Base-by-base conservation (phyloP, 2,329 filamentous ascomycete species). In the Ophiostoma fasciatum region DNA sequence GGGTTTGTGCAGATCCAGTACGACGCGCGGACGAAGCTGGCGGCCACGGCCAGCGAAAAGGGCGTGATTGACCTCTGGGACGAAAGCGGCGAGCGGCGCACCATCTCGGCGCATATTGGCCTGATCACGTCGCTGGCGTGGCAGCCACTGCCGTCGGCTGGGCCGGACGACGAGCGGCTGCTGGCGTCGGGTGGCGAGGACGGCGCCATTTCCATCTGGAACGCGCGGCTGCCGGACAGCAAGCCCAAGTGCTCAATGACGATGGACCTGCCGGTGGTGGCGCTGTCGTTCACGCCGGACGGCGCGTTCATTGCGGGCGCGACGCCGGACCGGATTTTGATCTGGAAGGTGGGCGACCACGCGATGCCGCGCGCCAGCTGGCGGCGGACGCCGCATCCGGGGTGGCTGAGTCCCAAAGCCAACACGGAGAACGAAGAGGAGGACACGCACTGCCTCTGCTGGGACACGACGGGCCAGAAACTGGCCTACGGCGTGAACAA, bases 401-500 rank as follows among this genome's bases (percentile, higher is more conserved):
- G 69, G 5, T 75, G 71, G 68, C 57, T 68, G 22, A 76, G 66
- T 40, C 71, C 71, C 15, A 68, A 63, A 46, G 61, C 60, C 31
- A 63, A 61, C 25, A 58, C 61, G 7, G 66, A 68, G 18, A 49
- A 58, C 1, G 71, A 74, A 17, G 71, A 75, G 30, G 71, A 75
- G 44, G 67, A 74, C 31, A 66, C 69, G 41, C 68, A 76, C 46
- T 75, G 68, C 37, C 49, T 78, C 14, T 66, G 64, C 44, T 78
- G 74, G 74, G 72, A 78, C 52, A 59, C 65, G 5, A 64, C 65
- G 34, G 74, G 74, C 5, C 65, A 71, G 42, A 74, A 70, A 46
- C 56, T 78, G 39, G 73, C 73, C 0, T 78, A 76, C 49, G 74
- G 72, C 13, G 66, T 69, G 6, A 76, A 74, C 46, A 76, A 66